Conservation (phyloP, 176 grass and related monocot genomes). For the Bonia amplexicaulis region DNA sequence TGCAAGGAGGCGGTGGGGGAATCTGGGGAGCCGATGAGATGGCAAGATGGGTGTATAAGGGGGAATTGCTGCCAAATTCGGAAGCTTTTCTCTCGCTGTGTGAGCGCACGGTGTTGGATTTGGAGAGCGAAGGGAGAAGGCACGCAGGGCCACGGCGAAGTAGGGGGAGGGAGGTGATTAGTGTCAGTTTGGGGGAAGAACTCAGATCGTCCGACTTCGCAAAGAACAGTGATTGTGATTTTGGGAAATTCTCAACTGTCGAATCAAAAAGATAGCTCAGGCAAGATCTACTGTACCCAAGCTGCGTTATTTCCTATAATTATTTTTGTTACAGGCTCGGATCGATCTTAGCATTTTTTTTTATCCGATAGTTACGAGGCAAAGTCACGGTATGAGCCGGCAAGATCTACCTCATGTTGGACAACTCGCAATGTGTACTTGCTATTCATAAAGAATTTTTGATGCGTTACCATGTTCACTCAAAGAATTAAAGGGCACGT, state of each 20-base stretch:
- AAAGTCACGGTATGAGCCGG: too few species aligned
- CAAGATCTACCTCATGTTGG: not conserved
- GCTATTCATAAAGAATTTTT: not conserved
- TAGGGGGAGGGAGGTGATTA: not conserved
- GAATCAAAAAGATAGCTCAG: too few species aligned
- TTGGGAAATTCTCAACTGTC: too few species aligned
- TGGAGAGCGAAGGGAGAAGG: not conserved
- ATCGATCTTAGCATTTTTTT: too few species aligned
- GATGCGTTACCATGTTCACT: not conserved
- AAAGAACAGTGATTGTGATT: too few species aligned
- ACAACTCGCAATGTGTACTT: not conserved
- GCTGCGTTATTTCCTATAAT: too few species aligned
- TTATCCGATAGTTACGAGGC: too few species aligned
- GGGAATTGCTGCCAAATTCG: not conserved
- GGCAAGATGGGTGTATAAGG: not conserved
- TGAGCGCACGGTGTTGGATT: not conserved
- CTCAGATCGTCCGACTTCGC: too few species aligned
- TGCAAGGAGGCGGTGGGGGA: not conserved
- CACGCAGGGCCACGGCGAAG: not conserved
- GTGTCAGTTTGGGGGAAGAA: not conserved
- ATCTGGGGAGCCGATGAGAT: not conserved
- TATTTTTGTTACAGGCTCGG: too few species aligned
- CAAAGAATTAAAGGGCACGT: not conserved
- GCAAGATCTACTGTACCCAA: too few species aligned
- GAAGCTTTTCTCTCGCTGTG: constrained; percentile 1